Evolutionary conservation across 2,329 filamentous ascomycete genomes (phyloP), one percentile per base, ranked within the genome.

Genomic region (Paecilomyces variotii): DNA sequence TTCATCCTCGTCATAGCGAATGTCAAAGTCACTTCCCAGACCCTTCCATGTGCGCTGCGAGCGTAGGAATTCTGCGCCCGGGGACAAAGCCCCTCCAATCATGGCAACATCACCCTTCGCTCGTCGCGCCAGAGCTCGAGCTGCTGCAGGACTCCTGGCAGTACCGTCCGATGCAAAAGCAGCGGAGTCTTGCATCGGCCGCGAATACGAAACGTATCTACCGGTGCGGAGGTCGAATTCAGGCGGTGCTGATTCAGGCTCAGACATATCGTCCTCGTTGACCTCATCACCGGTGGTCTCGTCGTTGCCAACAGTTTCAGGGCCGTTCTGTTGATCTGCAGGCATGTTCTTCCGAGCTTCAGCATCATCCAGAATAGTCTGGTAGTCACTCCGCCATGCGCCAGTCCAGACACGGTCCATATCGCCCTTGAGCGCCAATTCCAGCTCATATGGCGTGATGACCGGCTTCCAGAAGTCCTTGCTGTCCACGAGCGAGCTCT

Each of bases 211-310:
- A 65, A 89, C 85, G 66, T 97, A 90, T 61, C 84, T 86, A 35
- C 93, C 93, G 1, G 92, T 97, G 11, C 93, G 83, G 9, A 97
- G 82, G 73, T 99, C 93, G 66, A 96, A 99, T 67, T 96, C 90
- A 0, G 94, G 94, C 0, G 91, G 84, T 55, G 82, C 82, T 25
- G 83, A 85, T 65, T 85, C 82, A 57, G 82, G 85, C 64, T 89
- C 86, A 0, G 89, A 91, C 67, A 90, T 87, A 52, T 87, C 84
- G 24, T 85, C 83, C n/a, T 79, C 79, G 3, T 83, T 77, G 0
- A 78, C 79, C 1, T 76, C 77, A 11, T 72, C 76, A 9, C 78
- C 74, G 4, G 71, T 72, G 1, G 71, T 66, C 45, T 70, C 64
- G 19, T 70, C 64, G 19, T 63, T 55, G 56, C 64, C 62, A 63